Conservation (phyloP, 2,329 filamentous ascomycete species). For the Scedosporium aurantiacum region DNA sequence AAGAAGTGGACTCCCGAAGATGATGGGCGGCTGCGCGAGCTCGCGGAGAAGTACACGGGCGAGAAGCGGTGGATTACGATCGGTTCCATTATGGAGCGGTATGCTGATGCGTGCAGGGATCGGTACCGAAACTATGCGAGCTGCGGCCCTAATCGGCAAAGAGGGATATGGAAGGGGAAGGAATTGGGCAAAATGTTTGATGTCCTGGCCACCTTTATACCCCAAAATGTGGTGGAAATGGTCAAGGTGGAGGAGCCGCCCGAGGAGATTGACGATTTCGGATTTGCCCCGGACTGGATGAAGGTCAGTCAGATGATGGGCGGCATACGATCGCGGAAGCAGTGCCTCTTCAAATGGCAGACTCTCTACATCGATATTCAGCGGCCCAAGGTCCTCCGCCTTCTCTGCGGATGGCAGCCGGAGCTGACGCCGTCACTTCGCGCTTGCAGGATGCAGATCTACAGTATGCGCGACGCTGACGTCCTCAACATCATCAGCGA, state of each 20-base stretch:
- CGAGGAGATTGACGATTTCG: slow-evolving; percentile 30
- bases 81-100: slow-evolving; percentile 49
- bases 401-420: slow-evolving; percentile 9
- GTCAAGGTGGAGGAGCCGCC: slow-evolving; percentile 20
- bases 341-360: slow-evolving; percentile 60
- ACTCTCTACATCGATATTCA: slow-evolving; percentile 8
- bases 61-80: slow-evolving; percentile 50
- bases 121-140: slow-evolving; percentile 59
- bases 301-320: slow-evolving; percentile 52
- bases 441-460: slow-evolving; percentile 11
- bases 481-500: not conserved
- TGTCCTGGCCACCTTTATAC: slow-evolving; percentile 34
- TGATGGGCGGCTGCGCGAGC: slow-evolving; percentile 38
- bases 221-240: slow-evolving; percentile 23
- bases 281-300: slow-evolving; percentile 48
- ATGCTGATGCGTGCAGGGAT: slow-evolving; percentile 55
- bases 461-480: not conserved
- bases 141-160: slow-evolving; percentile 40
- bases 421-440: slow-evolving; percentile 11
- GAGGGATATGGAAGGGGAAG: slow-evolving; percentile 42
- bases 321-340: slow-evolving; percentile 50
- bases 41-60: slow-evolving; percentile 32
- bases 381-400: slow-evolving; percentile 25
- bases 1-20: slow-evolving; percentile 49
- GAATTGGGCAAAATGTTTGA: slow-evolving; percentile 33